Evolutionary conservation across 306 rosid species (phyloP).

Genomic region (Inga leiocalycina): DNA sequence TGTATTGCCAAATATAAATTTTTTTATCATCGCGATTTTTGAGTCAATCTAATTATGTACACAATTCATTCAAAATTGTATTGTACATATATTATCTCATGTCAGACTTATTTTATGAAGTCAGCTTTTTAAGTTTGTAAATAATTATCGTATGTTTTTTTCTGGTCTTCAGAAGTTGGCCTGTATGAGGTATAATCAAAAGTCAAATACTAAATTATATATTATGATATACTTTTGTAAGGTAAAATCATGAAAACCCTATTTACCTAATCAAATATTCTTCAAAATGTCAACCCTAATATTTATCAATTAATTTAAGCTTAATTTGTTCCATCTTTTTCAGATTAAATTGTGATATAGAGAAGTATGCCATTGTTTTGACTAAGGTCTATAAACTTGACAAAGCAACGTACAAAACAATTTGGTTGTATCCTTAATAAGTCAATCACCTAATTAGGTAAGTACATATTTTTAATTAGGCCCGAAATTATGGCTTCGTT

Average conservation of each 20-base stretch:
- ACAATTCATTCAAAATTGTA: neutral
- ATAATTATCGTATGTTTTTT: neutral
- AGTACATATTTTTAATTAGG: neutral
- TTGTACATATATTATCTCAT: neutral
- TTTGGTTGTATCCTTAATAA: conserved; percentile 10
- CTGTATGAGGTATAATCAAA: neutral
- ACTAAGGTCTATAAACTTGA: conserved; percentile 29
- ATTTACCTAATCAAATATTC: neutral
- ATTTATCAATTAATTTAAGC: conserved; percentile 13
- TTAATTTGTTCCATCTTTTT: conserved; percentile 28
- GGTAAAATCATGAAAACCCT: neutral
- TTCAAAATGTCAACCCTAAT: conserved; percentile 31
- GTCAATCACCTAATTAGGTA: neutral
- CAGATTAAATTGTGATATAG: conserved; percentile 29
- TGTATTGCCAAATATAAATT: neutral
- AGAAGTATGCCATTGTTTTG: conserved; percentile 35
- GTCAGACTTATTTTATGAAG: neutral
- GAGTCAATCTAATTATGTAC: neutral
- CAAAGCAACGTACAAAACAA: conserved; percentile 18
- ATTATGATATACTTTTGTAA: neutral
- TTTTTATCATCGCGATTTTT: neutral
- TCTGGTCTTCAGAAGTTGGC: neutral
- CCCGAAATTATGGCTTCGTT: neutral
- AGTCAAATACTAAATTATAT: neutral
- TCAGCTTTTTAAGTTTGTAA: neutral